A percentile compares a stretch with the other conserved stretches of the same genome.
These are phyloP conservation scores for Scheffersomyces stambukii DNA, from an alignment of 1,139 yeast genomes.

Conservation along the genomic window DNA sequence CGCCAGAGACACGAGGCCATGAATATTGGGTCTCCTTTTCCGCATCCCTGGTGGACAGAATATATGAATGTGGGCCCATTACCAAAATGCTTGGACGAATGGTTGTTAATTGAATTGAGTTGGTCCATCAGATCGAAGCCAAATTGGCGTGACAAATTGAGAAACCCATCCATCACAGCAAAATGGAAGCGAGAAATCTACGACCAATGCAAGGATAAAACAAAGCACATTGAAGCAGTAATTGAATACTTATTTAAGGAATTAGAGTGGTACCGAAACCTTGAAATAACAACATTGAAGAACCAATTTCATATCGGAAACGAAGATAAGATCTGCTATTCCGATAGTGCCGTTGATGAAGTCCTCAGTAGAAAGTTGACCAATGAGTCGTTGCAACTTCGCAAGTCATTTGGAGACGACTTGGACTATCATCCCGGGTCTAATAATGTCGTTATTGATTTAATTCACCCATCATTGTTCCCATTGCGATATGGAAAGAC, in stretches of 20 bases:
- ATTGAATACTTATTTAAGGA: conserved; percentile 23
- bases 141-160: conserved; percentile 29
- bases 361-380: conserved; percentile 10
- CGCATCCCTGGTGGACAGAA: conserved; percentile 13
- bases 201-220: conserved; percentile 12
- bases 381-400: conserved; percentile 12
- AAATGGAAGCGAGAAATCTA: conserved; percentile 31
- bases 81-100: conserved; percentile 20
- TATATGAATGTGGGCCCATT: conserved; percentile 14
- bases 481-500: conserved; percentile 34
- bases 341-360: conserved; percentile 13
- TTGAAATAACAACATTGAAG: too few relatives aligned
- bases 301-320: conserved; percentile 11
- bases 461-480: conserved; percentile 42
- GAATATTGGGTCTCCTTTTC: conserved; percentile 8
- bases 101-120: conserved; percentile 21
- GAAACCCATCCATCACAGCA: conserved; percentile 18
- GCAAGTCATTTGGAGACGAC: conserved; percentile 11
- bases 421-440: conserved; percentile 38
- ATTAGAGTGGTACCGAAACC: conserved; percentile 23
- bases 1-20: too few relatives aligned
- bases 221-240: conserved; percentile 14
- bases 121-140: conserved; percentile 23
- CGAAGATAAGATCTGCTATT: conserved; percentile 17
- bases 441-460: conserved; percentile 31